Conservation (phyloP, 805 yeast genomes). For the Sporopachydermia quercuum region DNA sequence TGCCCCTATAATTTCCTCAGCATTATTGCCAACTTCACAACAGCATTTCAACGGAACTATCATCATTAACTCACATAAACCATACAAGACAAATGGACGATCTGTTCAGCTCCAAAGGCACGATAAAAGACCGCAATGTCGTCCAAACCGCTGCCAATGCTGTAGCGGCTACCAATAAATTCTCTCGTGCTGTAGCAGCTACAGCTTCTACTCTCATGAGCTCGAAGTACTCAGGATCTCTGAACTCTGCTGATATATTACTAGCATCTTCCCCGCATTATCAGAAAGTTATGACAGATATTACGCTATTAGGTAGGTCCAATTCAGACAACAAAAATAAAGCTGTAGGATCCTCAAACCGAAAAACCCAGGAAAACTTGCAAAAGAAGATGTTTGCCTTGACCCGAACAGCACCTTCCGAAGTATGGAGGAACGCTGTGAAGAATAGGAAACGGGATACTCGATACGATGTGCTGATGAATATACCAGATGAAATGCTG, state of each 20-base stretch:
- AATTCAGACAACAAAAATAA: conserved; percentile 24
- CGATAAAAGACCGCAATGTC: conserved; percentile 1
- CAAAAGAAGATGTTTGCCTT: conserved; percentile 15
- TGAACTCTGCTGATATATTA: conserved; percentile 19
- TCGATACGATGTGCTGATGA: conserved; percentile 30
- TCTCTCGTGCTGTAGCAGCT: conserved; percentile 35
- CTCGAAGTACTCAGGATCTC: conserved; percentile 5
- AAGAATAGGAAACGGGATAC: conserved; percentile 21
- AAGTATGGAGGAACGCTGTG: conserved; percentile 17
- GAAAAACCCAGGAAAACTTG: background rate
- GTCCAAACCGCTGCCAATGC: conserved; percentile 5
- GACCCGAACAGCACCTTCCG: conserved; percentile 18
- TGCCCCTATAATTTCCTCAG: conserved; percentile 2
- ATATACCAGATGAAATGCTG: conserved; percentile 48
- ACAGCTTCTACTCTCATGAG: conserved; percentile 38
- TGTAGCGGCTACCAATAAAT: conserved; percentile 17
- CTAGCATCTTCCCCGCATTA: conserved; percentile 23
- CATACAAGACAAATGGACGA: too few relatives aligned
- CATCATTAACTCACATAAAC: too few relatives aligned
- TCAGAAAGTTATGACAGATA: conserved; percentile 31
- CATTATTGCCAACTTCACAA: conserved; percentile 3
- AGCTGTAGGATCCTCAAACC: conserved; percentile 10
- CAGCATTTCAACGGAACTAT: too few relatives aligned
- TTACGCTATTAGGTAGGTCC: conserved; percentile 19
- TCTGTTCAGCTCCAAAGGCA: conserved; percentile 3